Conservation (phyloP, 2,329 filamentous ascomycete genomes). For the Alternaria solani region DNA sequence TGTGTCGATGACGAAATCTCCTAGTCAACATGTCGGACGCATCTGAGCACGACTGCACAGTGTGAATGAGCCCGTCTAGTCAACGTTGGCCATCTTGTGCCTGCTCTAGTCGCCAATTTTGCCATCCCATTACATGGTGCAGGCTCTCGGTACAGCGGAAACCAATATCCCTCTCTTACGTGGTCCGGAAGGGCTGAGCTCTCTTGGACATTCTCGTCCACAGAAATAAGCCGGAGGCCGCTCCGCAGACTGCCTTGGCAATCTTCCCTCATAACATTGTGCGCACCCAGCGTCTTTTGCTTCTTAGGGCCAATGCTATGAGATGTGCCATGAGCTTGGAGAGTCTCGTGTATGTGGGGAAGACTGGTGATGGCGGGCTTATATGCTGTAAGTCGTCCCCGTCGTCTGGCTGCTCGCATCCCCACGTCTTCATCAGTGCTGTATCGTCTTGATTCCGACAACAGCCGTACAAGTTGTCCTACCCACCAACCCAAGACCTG, state of each 20-base stretch:
- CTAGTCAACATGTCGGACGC: no score
- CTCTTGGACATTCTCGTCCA: neutral
- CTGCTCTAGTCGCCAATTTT: no score
- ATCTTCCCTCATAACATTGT: neutral
- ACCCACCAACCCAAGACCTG: no score
- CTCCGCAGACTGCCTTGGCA: constrained; percentile 2
- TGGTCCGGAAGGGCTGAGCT: neutral
- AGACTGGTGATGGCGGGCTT: neutral
- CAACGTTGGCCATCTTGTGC: neutral
- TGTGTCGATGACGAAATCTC: no score
- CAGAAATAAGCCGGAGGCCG: neutral
- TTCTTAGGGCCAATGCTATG: neutral
- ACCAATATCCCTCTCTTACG: neutral
- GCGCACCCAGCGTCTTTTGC: neutral
- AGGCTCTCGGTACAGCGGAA: neutral
- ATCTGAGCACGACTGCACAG: no score
- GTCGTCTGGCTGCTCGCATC: neutral
- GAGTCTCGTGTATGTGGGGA: neutral
- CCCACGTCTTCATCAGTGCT: neutral
- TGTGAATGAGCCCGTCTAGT: no score
- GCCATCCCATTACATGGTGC: neutral
- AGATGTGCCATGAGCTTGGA: neutral
- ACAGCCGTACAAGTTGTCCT: neutral
- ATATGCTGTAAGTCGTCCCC: neutral
- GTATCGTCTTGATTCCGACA: neutral